Conservation (phyloP, 352 stramenopile genomes). For the Phytophthora tubulina region DNA sequence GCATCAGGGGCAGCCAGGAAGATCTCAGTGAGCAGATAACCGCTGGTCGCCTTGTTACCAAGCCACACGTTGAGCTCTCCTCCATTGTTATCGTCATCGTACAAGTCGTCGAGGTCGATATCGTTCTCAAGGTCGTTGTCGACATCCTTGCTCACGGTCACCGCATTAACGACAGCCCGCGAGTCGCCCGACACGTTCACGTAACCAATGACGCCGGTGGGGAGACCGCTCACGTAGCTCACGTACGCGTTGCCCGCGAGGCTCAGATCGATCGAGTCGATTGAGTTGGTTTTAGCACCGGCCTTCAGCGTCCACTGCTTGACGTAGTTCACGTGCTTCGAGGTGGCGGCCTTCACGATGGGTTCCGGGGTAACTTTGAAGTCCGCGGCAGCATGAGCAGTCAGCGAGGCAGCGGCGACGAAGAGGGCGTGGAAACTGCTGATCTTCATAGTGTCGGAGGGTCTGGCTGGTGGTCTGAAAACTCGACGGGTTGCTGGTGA, state of each 20-base stretch:
- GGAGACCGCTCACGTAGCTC: conserved; percentile 28
- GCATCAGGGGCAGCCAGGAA: conserved; percentile 26
- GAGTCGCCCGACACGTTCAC: conserved; percentile 40
- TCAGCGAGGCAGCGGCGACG: conserved; percentile 24
- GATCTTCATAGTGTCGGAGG: conserved; percentile 20
- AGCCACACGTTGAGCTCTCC: conserved; percentile 33
- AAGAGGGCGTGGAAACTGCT: conserved; percentile 25
- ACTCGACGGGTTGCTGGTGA: conserved; percentile 12
- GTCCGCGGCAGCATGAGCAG: conserved; percentile 19
- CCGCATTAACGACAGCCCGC: conserved; percentile 25
- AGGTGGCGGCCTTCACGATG: conserved; percentile 15
- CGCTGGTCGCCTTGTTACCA: conserved; percentile 10
- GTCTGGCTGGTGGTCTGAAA: background rate
- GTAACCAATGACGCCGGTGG: conserved; percentile 31
- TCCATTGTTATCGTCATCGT: conserved; percentile 23
- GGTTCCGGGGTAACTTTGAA: conserved; percentile 21
- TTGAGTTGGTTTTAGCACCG: conserved; percentile 9
- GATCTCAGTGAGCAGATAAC: conserved; percentile 42
- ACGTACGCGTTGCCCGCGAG: conserved; percentile 32
- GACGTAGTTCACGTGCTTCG: conserved; percentile 30
- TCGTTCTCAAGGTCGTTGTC: conserved; percentile 25
- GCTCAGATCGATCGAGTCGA: conserved; percentile 32
- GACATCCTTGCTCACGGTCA: conserved; percentile 30
- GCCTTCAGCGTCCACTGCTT: conserved; percentile 38
- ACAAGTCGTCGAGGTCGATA: conserved; percentile 15